Evolutionary conservation across 2,329 filamentous ascomycete species (phyloP).

Genomic region (Dactylellina parvicollis): DNA sequence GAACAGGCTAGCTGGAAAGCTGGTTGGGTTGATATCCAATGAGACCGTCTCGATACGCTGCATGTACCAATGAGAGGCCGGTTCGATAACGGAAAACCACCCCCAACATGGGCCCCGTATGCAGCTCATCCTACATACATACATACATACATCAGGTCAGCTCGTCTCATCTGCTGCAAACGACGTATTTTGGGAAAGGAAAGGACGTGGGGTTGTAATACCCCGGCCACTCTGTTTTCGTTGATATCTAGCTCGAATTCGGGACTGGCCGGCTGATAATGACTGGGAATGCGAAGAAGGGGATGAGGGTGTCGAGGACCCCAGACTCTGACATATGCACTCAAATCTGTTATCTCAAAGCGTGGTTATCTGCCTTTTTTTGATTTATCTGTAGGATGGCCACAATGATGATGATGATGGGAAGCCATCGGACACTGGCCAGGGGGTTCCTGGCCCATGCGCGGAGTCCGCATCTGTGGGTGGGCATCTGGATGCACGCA

Average conservation of each 20-base stretch:
- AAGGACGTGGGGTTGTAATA: background rate
- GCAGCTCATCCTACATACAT: background rate
- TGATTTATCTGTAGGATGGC: too few species aligned
- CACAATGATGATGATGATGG: too few species aligned
- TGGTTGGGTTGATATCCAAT: constrained; percentile 18
- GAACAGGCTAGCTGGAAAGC: constrained; percentile 24
- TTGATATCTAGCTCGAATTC: background rate
- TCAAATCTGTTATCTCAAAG: constrained; percentile 11
- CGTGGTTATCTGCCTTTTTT: too few species aligned
- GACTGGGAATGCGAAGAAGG: background rate
- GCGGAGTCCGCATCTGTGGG: background rate
- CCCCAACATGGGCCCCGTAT: background rate
- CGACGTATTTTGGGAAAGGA: constrained; percentile 43
- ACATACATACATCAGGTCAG: background rate
- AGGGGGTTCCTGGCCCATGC: too few species aligned
- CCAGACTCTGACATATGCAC: constrained; percentile 1
- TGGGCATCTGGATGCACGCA: background rate
- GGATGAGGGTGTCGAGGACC: too few species aligned
- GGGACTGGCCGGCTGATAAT: constrained; percentile 4
- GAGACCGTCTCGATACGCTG: constrained; percentile 17
- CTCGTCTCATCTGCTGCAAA: constrained; percentile 37
- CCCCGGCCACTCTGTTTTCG: background rate
- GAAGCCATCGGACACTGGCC: too few species aligned
- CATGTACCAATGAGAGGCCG: constrained; percentile 31
- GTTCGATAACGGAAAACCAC: constrained; percentile 10